A percentile compares a stretch with the other conserved stretches of the same genome.
phyloP scores from a whole-genome alignment of 495 filamentous ascomycete genomes.

The Daldinia bambusicola region DNA sequence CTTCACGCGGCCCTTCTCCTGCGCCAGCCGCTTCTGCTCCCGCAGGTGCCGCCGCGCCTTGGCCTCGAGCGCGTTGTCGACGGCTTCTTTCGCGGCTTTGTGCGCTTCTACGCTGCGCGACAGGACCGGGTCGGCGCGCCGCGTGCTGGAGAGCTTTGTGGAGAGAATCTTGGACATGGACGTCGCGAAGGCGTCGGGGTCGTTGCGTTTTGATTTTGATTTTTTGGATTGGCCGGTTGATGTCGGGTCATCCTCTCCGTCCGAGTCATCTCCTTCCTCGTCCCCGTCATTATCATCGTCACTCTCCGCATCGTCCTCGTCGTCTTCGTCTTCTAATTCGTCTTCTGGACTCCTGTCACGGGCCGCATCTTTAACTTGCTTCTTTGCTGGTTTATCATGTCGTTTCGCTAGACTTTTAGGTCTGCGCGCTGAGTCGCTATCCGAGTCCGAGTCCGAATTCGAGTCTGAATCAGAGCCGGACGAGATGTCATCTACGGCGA shows the following conservation, averaged over 20 bases:
- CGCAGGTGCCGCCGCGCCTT: constrained; percentile 81
- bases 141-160: constrained; percentile 82
- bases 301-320: constrained; percentile 13
- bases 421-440: constrained; percentile 13
- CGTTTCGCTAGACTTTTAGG: constrained; percentile 27
- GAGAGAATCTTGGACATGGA: constrained; percentile 91
- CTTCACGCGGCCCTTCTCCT: constrained; percentile 87
- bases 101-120: constrained; percentile 78
- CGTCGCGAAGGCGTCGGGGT: constrained; percentile 87
- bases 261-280: constrained; percentile 42
- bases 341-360: constrained; percentile 46
- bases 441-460: constrained; percentile 51
- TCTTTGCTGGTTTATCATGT: constrained; percentile 40
- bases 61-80: constrained; percentile 79
- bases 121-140: constrained; percentile 87
- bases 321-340: constrained; percentile 50
- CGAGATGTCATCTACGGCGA: constrained; percentile 56
- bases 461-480: constrained; percentile 52
- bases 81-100: constrained; percentile 69
- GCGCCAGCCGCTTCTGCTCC: constrained; percentile 80
- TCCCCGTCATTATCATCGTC: constrained; percentile 49
- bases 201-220: constrained; percentile 79
- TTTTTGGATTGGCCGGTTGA: constrained; percentile 50
- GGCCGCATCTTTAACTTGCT: constrained; percentile 50
- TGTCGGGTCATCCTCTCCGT: constrained; percentile 48